phyloP scores from a whole-genome alignment of 768 basidiomycete genomes.

The Xerocomellus chrysenteron region DNA sequence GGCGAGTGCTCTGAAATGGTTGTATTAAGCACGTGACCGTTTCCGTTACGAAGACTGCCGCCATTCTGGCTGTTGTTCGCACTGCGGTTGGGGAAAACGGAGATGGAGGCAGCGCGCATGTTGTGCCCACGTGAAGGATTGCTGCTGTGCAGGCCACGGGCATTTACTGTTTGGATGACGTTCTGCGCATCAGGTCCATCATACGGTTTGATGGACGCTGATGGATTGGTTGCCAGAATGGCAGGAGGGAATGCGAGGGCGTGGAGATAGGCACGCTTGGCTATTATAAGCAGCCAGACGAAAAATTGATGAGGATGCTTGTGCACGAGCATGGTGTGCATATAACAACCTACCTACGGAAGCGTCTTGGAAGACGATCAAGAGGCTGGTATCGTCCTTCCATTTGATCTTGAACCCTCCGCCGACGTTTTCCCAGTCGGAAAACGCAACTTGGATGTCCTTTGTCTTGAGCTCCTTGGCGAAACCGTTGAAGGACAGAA shows the following conservation, averaged over 20 bases:
- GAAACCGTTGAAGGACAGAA: slow-evolving; percentile 90
- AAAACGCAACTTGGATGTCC: slow-evolving; percentile 89
- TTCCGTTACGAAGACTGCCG: slow-evolving; percentile 28
- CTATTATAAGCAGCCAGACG: slow-evolving; percentile 15
- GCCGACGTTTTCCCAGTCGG: slow-evolving; percentile 79
- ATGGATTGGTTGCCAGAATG: slow-evolving; percentile 52
- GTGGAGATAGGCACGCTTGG: slow-evolving; percentile 63
- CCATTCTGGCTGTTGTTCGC: slow-evolving; percentile 39
- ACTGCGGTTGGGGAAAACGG: slow-evolving; percentile 57
- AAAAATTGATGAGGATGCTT: not conserved
- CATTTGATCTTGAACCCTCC: slow-evolving; percentile 99
- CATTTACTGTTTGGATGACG: slow-evolving; percentile 81
- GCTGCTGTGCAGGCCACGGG: slow-evolving; percentile 61
- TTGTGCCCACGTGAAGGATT: slow-evolving; percentile 71
- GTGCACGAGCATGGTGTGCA: not conserved
- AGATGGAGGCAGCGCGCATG: slow-evolving; percentile 65
- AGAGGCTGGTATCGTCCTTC: slow-evolving; percentile 93
- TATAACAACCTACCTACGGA: slow-evolving; percentile 67
- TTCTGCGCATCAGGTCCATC: slow-evolving; percentile 90
- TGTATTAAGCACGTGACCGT: slow-evolving; percentile 38
- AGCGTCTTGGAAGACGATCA: slow-evolving; percentile 93
- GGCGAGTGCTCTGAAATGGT: slow-evolving; percentile 54
- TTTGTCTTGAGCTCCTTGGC: slow-evolving; percentile 95
- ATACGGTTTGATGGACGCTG: slow-evolving; percentile 81
- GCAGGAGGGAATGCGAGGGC: slow-evolving; percentile 82